These are phyloP conservation scores for Pyricularia sp. DNA, from an alignment of 2,329 filamentous ascomycete genomes.

Conservation along the genomic window DNA sequence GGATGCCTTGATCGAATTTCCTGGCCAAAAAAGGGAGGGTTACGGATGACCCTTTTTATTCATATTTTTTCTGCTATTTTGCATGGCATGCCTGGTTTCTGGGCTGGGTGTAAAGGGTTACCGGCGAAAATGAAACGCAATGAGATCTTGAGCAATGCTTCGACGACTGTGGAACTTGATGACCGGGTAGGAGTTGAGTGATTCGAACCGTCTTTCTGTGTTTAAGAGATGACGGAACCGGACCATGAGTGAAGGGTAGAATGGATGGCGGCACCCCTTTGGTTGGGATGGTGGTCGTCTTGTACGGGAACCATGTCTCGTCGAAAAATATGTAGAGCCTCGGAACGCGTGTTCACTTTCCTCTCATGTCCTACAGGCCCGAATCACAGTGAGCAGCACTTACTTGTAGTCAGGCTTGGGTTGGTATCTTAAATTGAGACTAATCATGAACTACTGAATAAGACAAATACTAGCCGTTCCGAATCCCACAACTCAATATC, in stretches of 20 bases:
- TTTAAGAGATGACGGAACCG: neutral
- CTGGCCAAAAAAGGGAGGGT: slow-evolving; percentile 9
- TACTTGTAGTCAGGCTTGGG: no score
- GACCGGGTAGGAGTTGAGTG: neutral
- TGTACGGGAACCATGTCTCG: no score
- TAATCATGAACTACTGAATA: neutral
- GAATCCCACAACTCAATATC: neutral
- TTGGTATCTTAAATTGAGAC: no score
- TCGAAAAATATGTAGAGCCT: no score
- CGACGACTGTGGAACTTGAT: neutral
- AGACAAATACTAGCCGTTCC: neutral
- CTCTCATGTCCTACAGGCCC: no score
- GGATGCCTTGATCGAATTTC: slow-evolving; percentile 3
- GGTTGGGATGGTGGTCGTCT: no score
- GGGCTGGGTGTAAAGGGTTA: slow-evolving; percentile 38
- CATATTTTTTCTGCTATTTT: slow-evolving; percentile 33
- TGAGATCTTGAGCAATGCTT: neutral
- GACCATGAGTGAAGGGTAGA: neutral
- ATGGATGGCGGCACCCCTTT: neutral
- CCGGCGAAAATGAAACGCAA: slow-evolving; percentile 30
- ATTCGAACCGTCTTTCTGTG: neutral
- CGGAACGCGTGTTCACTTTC: no score
- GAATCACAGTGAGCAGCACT: no score
- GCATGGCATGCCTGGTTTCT: slow-evolving; percentile 33
- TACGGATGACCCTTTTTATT: slow-evolving; percentile 21